Evolutionary conservation across 1,284 basidiomycete species (phyloP).

Genomic region (Boletellus deceptivus): DNA sequence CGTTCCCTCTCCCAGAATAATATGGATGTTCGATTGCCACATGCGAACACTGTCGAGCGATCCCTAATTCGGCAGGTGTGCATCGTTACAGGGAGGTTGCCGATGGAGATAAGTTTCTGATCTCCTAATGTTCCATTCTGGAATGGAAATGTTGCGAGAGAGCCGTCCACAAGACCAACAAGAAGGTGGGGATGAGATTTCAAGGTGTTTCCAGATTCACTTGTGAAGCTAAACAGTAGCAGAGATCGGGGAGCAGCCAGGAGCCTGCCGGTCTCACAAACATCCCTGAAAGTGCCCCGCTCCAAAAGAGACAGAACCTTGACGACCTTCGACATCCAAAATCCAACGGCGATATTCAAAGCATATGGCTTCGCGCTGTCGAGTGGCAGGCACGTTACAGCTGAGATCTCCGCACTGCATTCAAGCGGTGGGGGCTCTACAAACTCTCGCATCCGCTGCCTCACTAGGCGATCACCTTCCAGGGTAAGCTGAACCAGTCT

Average conservation of each 20-base stretch:
- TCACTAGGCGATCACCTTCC: constrained; percentile 40
- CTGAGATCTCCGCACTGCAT: constrained; percentile 52
- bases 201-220: constrained; percentile 33
- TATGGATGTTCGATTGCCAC: constrained; percentile 59
- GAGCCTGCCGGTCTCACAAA: constrained; percentile 46
- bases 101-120: constrained; percentile 64
- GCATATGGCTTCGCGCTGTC: constrained; percentile 49
- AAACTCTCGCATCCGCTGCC: constrained; percentile 27
- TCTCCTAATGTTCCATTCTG: constrained; percentile 47
- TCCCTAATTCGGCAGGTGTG: constrained; percentile 50
- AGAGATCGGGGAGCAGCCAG: constrained; percentile 69
- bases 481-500: constrained; percentile 52
- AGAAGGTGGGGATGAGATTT: constrained; percentile 59
- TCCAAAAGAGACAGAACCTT: constrained; percentile 52
- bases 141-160: constrained; percentile 59
- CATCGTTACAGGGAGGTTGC: constrained; percentile 64
- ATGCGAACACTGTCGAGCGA: constrained; percentile 58
- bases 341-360: constrained; percentile 58
- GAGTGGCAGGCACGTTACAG: constrained; percentile 59
- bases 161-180: constrained; percentile 79
- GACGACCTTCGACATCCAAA: constrained; percentile 74
- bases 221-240: constrained; percentile 64
- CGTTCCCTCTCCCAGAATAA: constrained; percentile 68
- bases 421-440: constrained; percentile 17
- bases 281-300: constrained; percentile 22